These are phyloP conservation scores for Xylaria sp. DNA, from an alignment of 2,329 filamentous ascomycete genomes.

Conservation along the genomic window DNA sequence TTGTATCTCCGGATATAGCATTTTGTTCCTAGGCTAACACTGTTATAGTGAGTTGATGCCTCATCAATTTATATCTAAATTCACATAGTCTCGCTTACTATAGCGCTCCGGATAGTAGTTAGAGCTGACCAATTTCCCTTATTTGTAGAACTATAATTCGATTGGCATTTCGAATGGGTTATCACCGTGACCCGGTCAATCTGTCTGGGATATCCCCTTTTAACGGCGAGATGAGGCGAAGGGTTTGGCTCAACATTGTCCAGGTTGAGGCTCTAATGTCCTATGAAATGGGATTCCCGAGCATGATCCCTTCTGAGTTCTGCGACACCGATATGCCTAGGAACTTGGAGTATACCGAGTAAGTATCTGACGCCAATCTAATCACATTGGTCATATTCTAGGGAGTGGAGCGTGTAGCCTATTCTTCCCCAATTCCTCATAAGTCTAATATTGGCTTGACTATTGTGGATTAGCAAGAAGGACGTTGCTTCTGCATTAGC, in stretches of 20 bases:
- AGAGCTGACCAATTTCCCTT: neutral
- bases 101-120: neutral
- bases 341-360: slow-evolving; percentile 54
- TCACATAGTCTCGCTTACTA: neutral
- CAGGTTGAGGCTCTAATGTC: slow-evolving; percentile 59
- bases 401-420: neutral
- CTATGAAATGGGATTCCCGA: slow-evolving; percentile 59
- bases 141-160: slow-evolving; percentile 49
- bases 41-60: neutral
- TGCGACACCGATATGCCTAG: slow-evolving; percentile 52
- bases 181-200: slow-evolving; percentile 54
- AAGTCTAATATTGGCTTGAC: neutral
- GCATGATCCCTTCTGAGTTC: slow-evolving; percentile 54
- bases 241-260: slow-evolving; percentile 53
- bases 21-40: neutral
- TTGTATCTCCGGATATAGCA: neutral
- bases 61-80: neutral
- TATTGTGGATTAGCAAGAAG: neutral
- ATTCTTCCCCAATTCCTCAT: neutral
- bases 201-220: slow-evolving; percentile 51
- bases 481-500: neutral
- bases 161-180: slow-evolving; percentile 55
- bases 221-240: slow-evolving; percentile 55
- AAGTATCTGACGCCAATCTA: neutral
- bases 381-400: neutral